phyloP scores from a whole-genome alignment of 768 basidiomycete species.

The Lactarius indigo region DNA sequence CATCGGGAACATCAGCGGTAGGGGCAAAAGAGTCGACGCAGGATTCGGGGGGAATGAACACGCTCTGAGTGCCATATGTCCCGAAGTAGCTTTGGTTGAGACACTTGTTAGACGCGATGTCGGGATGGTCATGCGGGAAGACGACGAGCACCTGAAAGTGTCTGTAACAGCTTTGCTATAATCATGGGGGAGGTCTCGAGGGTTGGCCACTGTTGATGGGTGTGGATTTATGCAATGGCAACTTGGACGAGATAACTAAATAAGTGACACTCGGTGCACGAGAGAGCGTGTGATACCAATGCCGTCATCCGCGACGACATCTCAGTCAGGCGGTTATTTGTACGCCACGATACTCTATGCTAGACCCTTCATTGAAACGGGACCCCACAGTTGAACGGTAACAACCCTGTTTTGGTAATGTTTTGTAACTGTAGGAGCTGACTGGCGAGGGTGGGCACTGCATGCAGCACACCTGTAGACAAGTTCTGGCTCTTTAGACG shows the following conservation, averaged over 20 bases:
- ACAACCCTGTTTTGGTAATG: too few species aligned
- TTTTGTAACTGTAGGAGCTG: too few species aligned
- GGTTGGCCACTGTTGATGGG: not conserved
- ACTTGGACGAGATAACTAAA: not conserved
- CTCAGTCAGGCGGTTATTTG: too few species aligned
- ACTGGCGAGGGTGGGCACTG: too few species aligned
- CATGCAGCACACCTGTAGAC: too few species aligned
- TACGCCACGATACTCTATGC: too few species aligned
- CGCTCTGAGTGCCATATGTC: conserved; percentile 48
- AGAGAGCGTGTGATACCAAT: not conserved
- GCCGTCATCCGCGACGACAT: too few species aligned
- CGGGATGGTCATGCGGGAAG: conserved; percentile 41
- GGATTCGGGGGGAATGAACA: conserved; percentile 42
- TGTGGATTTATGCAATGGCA: not conserved
- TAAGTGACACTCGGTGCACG: not conserved
- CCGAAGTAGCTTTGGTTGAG: conserved; percentile 53
- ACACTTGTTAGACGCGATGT: conserved; percentile 42
- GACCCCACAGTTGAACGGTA: too few species aligned
- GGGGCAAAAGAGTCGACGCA: conserved; percentile 36
- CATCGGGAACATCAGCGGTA: not conserved
- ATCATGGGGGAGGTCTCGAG: conserved; percentile 12
- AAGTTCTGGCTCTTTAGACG: not conserved
- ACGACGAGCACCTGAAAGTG: conserved; percentile 36
- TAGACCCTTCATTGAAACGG: too few species aligned
- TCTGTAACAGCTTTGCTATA: conserved; percentile 16